phyloP scores from a whole-genome alignment of 1,139 yeast species.

The Yamadazyma triangularis region DNA sequence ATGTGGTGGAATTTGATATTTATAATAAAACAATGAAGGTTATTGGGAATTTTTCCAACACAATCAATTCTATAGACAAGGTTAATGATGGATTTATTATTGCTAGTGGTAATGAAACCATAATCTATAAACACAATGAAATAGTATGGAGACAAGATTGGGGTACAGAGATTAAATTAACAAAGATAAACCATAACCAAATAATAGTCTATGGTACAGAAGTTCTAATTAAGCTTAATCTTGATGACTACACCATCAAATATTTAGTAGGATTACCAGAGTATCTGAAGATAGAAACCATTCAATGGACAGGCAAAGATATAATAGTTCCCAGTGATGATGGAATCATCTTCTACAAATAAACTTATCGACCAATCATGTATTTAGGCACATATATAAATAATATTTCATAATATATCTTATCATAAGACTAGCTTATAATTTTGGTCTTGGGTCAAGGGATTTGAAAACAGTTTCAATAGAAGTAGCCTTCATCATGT shows the following conservation, averaged over 20 bases:
- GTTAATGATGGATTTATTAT: conserved; percentile 15
- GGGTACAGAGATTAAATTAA: conserved; percentile 6
- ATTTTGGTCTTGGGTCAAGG: conserved; percentile 53
- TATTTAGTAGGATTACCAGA: conserved; percentile 23
- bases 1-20: conserved; percentile 23
- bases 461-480: conserved; percentile 70
- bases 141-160: conserved; percentile 7
- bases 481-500: conserved; percentile 84
- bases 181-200: not conserved
- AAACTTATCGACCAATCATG: not conserved
- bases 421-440: conserved; percentile 16
- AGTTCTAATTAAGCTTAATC: conserved; percentile 10
- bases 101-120: conserved; percentile 20
- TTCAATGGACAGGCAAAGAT: conserved; percentile 7
- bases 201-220: conserved; percentile 17
- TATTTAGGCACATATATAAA: not conserved
- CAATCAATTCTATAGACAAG: conserved; percentile 11
- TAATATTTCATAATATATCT: not conserved
- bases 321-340: conserved; percentile 12
- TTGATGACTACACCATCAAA: conserved; percentile 2
- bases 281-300: conserved; percentile 12
- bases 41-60: conserved; percentile 7
- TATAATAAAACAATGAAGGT: conserved; percentile 13
- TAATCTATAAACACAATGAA: conserved; percentile 6
- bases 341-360: conserved; percentile 6